Evolutionary conservation across 768 basidiomycete species (phyloP), one percentile per base, ranked within the genome.

Genomic region (Hypholoma fasciculare): DNA sequence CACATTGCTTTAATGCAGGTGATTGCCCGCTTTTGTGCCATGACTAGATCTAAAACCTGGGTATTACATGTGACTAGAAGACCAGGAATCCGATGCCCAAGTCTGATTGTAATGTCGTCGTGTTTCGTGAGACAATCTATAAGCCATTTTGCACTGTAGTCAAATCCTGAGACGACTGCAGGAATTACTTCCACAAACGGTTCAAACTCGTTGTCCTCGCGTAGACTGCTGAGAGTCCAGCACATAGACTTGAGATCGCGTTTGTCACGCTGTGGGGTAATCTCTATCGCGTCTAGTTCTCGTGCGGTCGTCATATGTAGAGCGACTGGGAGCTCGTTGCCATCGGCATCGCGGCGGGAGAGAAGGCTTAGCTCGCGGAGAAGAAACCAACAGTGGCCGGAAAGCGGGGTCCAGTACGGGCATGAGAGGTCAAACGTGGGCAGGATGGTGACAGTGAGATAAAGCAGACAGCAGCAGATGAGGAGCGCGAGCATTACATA

Each of bases 221-320:
- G 70, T 13, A 76, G 62, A n/a, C 69, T 65, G 47, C 68, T 70
- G 39, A 78, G 54, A 12, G 75, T 71, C 77, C 77, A 78, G 26
- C 64, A 67, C 69, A 77, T 75, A 14, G 75, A 72, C 43, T 71
- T 64, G n/a, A 75, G 63, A 58, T 78, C 75, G 20, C 77, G 73
- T 44, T 69, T 59, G 62, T 78, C 75, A 16, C 75, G 74, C 44
- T 69, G 66, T 1, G 63, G 60, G 0, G 70, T 72, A 19, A 73
- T 73, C 20, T 69, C 65, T 9, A 68, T 69, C 2, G 76, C 75
- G n/a, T 72, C 71, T 1, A 61, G 40, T 60, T 76, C 77, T 17
- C 71, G 67, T 19, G 69, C 71, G n/a, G 71, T 62, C 3, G 63
- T 63, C 66, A 76, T 70, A 7, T 64, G 61, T 30, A 64, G 53